Evolutionary conservation across 345 rosid species (phyloP).

Genomic region (Rhizophora mangle): DNA sequence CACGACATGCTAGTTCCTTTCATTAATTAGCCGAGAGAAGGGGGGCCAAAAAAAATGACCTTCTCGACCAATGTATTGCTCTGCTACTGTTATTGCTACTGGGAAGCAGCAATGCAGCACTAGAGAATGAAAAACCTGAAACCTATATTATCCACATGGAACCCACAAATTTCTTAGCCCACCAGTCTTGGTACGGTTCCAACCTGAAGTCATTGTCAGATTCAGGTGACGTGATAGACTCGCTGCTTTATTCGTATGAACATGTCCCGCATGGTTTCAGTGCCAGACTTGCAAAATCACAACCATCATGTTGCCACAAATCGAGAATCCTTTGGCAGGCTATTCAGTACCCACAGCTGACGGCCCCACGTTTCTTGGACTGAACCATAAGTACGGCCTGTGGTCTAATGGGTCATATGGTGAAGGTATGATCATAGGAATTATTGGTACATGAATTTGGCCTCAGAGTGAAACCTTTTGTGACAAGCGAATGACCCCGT

Average conservation of each 20-base stretch:
- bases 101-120: constrained; percentile 1
- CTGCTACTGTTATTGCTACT: constrained; percentile 11
- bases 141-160: constrained; percentile 43
- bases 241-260: constrained; percentile 36
- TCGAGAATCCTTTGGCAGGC: constrained; percentile 35
- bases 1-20: no score
- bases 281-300: constrained; percentile 41
- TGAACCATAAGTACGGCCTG: constrained; percentile 3
- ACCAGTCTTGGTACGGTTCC: constrained; percentile 28
- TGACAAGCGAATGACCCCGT: constrained; percentile 14
- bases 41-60: no score
- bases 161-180: constrained; percentile 24
- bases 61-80: no score
- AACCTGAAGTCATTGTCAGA: constrained; percentile 16
- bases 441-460: constrained; percentile 22
- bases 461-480: constrained; percentile 16
- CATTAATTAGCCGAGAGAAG: no score
- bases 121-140: constrained; percentile 8
- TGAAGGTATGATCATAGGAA: constrained; percentile 20
- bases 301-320: constrained; percentile 33
- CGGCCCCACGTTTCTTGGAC: constrained; percentile 40
- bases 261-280: constrained; percentile 48
- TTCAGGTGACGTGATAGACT: constrained; percentile 5
- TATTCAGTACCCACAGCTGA: constrained; percentile 28
- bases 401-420: no score